Evolutionary conservation across 768 basidiomycete genomes (phyloP).

Genomic region (Suillus weaverae): DNA sequence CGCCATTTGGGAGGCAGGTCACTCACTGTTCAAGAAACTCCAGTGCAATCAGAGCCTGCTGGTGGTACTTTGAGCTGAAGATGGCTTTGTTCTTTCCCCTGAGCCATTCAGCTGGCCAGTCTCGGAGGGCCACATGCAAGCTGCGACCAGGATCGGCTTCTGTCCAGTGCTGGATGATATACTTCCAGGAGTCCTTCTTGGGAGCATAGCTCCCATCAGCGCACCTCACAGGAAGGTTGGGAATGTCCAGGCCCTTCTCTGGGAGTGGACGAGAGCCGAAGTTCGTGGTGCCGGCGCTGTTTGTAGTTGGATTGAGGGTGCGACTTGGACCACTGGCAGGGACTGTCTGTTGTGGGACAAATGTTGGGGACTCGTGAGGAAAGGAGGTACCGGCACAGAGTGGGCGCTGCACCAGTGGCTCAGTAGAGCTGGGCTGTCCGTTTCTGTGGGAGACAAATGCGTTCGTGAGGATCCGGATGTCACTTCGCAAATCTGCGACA

Average conservation of each 20-base stretch:
- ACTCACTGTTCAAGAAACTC: slow-evolving; percentile 11
- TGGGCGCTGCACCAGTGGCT: not conserved
- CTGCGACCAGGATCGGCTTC: not conserved
- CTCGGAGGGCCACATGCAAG: slow-evolving; percentile 7
- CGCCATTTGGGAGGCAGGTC: not conserved
- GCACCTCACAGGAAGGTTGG: not conserved
- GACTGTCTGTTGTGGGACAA: not conserved
- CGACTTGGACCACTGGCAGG: not conserved
- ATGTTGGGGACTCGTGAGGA: not conserved
- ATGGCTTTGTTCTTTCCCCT: slow-evolving; percentile 1
- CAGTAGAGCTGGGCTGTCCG: not conserved
- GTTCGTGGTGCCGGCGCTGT: too few relatives aligned
- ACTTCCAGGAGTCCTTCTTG: slow-evolving; percentile 6
- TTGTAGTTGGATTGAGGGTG: not conserved
- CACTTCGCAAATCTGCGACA: not conserved
- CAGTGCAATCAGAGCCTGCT: not conserved
- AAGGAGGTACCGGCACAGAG: not conserved
- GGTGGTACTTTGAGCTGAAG: slow-evolving; percentile 4
- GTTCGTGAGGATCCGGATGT: not conserved
- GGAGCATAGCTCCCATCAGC: not conserved
- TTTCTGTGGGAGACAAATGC: not conserved
- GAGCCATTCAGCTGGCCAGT: slow-evolving; percentile 8
- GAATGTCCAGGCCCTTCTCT: not conserved
- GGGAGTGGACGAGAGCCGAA: too few relatives aligned
- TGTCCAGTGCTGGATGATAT: slow-evolving; percentile 8